Conservation (phyloP, 73 alveolate species). For the Symbiodinium pilosum region DNA sequence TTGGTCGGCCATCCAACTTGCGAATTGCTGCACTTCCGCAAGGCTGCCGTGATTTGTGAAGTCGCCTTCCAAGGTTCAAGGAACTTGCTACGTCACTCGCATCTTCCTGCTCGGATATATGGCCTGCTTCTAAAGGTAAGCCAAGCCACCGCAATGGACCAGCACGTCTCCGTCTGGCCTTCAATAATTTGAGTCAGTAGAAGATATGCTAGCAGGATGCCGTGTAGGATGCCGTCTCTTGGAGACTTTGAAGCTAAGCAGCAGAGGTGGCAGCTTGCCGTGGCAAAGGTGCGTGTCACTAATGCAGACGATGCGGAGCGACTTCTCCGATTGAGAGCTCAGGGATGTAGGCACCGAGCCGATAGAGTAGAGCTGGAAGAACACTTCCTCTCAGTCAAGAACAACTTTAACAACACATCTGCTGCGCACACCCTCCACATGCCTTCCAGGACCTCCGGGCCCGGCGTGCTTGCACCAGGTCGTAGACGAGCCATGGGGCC, state of each 20-base stretch:
- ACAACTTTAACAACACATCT: background rate
- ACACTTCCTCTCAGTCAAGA: background rate
- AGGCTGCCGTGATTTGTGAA: conserved; percentile 5
- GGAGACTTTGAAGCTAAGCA: background rate
- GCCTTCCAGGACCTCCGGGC: conserved; percentile 3
- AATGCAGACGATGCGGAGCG: conserved; percentile 1
- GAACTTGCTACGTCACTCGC: no score
- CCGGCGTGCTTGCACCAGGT: background rate
- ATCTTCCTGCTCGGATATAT: no score
- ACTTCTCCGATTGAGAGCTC: background rate
- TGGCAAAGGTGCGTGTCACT: conserved; percentile 4
- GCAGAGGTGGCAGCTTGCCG: conserved; percentile 4
- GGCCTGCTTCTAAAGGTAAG: no score
- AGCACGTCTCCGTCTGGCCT: conserved; percentile 18
- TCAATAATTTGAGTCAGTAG: background rate
- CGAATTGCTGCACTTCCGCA: background rate
- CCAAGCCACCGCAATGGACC: background rate
- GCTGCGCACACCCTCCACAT: background rate
- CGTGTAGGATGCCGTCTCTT: background rate
- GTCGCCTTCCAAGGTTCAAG: no score
- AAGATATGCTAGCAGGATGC: background rate
- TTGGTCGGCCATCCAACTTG: background rate
- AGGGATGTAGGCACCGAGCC: background rate
- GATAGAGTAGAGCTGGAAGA: background rate
- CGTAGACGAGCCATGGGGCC: background rate